Base-by-base conservation (phyloP, 495 filamentous ascomycete species). In the Xylaria sp. region DNA sequence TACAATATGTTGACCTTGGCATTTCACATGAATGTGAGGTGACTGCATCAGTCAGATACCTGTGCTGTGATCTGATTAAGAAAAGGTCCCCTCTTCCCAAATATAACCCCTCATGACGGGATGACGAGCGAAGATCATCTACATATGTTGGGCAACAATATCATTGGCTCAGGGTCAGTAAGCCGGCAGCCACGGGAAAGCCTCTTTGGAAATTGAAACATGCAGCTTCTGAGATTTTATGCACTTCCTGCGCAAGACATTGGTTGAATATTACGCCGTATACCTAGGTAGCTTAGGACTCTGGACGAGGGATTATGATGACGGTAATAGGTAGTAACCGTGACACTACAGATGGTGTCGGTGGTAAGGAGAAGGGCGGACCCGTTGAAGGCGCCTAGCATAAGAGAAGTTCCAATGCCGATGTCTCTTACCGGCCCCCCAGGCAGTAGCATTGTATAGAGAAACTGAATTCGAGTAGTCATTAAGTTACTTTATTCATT, bases 51-150 rank as follows among this genome's bases (percentile, higher is more conserved):
- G 15, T 43, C 15, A 11, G 17, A 37, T 37, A 52, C 17, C 37
- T 44, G 7, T 41, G 37, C 21, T 1, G 24, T 6, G 21, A 33
- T 57, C 50, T 55, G n/a, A 40, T 44, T 68, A n/a, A 53, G 53
- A 57, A 59, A 68, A 68, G 37, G 35, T 44, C 53, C 19, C 40
- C 48, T 44, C 35, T 35, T 33, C 61, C 61, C 21, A 17, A 29
- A 35, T 15, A 31, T 1, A 59, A 35, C 66, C 66, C 53, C 50
- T 58, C 66, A 59, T n/a, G 33, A 58, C 15, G 50, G 52, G 41
- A 57, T 8, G 46, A n/a, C 5, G 24, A 6, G 7, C 55, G 24
- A 68, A 58, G 24, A 17, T 48, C 41, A 59, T 19, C 15, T 58
- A 40, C 66, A 58, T 48, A 14, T 44, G n/a, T 17, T 46, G 26